Percentiles rank a stretch among this genome's conserved stretches.
Conservation (phyloP, 1,139 yeast genomes). For the Saccharomyces hybrid region DNA sequence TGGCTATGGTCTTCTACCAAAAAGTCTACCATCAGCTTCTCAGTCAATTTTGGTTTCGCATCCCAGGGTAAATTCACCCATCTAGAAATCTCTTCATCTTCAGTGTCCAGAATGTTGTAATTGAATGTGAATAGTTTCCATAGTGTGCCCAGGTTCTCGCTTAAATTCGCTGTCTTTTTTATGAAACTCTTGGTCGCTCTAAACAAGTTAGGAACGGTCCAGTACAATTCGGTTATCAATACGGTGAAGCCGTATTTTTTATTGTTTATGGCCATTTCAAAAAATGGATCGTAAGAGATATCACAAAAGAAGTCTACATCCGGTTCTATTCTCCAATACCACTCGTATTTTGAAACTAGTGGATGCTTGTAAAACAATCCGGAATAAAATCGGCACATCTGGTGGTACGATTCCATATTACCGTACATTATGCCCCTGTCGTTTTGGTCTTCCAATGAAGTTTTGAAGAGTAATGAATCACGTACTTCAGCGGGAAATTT, state of each 20-base stretch:
- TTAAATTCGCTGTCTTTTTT: slow-evolving; percentile 30
- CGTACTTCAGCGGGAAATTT: slow-evolving; percentile 27
- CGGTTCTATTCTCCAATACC: slow-evolving; percentile 96
- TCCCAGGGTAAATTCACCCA: slow-evolving; percentile 22
- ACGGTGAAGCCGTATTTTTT: slow-evolving; percentile 82
- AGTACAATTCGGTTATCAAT: slow-evolving; percentile 60
- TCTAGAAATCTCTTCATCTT: slow-evolving; percentile 14
- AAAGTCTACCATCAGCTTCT: slow-evolving; percentile 25
- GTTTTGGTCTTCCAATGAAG: slow-evolving; percentile 55
- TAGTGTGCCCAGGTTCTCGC: slow-evolving; percentile 43
- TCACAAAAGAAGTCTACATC: slow-evolving; percentile 84
- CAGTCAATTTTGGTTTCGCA: slow-evolving; percentile 18
- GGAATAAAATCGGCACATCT: slow-evolving; percentile 65
- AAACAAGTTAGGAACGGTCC: slow-evolving; percentile 75
- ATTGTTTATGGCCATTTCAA: slow-evolving; percentile 59
- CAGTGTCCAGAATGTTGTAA: slow-evolving; percentile 24
- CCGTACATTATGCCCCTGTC: slow-evolving; percentile 79
- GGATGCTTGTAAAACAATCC: slow-evolving; percentile 74
- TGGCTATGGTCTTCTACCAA: slow-evolving; percentile 7
- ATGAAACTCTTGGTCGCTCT: slow-evolving; percentile 61
- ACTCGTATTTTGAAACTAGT: slow-evolving; percentile 55
- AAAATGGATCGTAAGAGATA: slow-evolving; percentile 80
- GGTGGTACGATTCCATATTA: slow-evolving; percentile 60
- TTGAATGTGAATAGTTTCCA: slow-evolving; percentile 48
- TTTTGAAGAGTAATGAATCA: slow-evolving; percentile 35